Evolutionary conservation across 2,329 filamentous ascomycete genomes (phyloP), one percentile per base, ranked within the genome.

Genomic region (Aschersonia sp.): DNA sequence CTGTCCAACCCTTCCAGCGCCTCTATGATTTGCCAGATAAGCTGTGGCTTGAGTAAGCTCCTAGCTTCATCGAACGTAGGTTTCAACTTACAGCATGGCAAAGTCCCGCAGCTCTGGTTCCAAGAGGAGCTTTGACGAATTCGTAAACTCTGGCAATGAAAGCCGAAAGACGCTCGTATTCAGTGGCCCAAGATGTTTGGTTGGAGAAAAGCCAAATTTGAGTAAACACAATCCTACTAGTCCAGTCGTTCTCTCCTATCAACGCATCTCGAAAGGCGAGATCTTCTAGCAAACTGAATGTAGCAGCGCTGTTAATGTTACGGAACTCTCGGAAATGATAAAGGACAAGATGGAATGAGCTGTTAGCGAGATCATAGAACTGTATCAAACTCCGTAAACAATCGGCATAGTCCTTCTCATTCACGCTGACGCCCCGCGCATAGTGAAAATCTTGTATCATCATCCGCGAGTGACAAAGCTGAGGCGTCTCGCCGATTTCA

Each of bases 21-120:
- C 46, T 88, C 83, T n/a, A 85, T 69, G 30, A 73, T 76, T 63
- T 87, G 92, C 87, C 88, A 96, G 4, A 95, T 65, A 4, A 95
- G 62, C 84, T 90, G 35, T 12, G 50, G 9, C 29, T 42, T 10
- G 31, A 51, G 57, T 57, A 32, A 57, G 52, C 39, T 40, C 6
- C 14, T 39, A 8, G 8, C 12, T 5, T 43, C 9, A 30, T 35
- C n/a, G 5, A 22, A 30, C 4, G 35, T 11, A 29, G 6, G 5
- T 5, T 6, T 32, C 22, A 33, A 29, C 74, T 55, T 58, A 84
- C 79, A 35, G 78, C 83, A 54, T 86, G 82, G 6, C 76, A 75
- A 35, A 82, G 81, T 52, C 79, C 76, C 10, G 84, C 78, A 5
- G 79, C 79, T 52, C 77, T 72, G 5, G 75, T 63, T 29, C 74